Evolutionary conservation across 805 yeast genomes (phyloP), one percentile per base, ranked within the genome.

Genomic region (Cyberlindnera mycetangii): DNA sequence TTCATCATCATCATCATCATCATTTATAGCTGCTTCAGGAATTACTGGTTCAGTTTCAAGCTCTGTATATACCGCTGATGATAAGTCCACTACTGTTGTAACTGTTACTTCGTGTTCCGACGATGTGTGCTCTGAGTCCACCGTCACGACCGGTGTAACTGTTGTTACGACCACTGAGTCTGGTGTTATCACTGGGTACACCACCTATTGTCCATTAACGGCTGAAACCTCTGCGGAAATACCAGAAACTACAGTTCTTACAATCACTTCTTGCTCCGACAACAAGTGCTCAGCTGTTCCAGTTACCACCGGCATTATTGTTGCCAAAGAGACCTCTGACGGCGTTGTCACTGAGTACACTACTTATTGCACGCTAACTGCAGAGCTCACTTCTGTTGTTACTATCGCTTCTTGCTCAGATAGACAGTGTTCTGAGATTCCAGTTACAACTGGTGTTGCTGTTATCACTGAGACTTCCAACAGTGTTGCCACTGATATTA

Each of bases 131-230:
- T 14, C 31, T 21, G 15, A 20, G 4, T 12, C 38, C 7, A 18
- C 42, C 18, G 37, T 39, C 15, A 38, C 50, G 18, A 44, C 51
- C 9, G 53, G 47, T 39, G 45, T 47, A 31, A 41, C 49, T 17
- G 43, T 42, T 27, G 42, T 50, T 21, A 47, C 51, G 10, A 32
- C 36, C 5, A 45, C 50, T 6, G 16, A 15, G n/a, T 51, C 58
- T 56, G 66, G 64, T 52, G 60, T 55, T 37, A 59, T 62, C 44
- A 65, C 69, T 38, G 57, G 55, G 42, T 62, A 58, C 64, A 66
- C 69, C 53, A 50, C 51, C 15, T 50, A 42, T 45, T 47, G 49
- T 39, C 52, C 52, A 42, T 37, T 50, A 30, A 42, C 51, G 20
- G 21, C 39, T 34, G 36, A 32, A 24, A 22, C 28, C 4, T 24